phyloP scores from a whole-genome alignment of 2,329 filamentous ascomycete species.

The Calonectria montana region DNA sequence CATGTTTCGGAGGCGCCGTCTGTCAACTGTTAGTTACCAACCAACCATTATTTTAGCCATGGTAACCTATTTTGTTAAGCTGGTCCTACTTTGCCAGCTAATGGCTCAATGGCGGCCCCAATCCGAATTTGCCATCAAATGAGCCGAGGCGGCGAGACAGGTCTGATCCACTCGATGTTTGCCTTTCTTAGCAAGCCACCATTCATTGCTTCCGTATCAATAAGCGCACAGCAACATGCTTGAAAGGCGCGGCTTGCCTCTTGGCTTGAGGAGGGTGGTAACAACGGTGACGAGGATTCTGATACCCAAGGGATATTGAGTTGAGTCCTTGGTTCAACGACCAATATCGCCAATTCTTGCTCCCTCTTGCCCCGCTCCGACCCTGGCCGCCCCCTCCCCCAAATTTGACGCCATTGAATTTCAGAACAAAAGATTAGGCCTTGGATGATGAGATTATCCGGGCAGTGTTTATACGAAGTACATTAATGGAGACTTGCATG shows the following conservation, averaged over 20 bases:
- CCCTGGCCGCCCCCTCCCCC: constrained; percentile 12
- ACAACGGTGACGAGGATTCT: constrained; percentile 14
- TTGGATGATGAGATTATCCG: constrained; percentile 30
- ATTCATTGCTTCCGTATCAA: not conserved
- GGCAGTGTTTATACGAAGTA: constrained; percentile 11
- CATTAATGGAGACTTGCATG: not conserved
- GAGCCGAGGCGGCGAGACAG: constrained; percentile 21
- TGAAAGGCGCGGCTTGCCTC: not conserved
- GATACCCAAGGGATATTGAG: constrained; percentile 6
- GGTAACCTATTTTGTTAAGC: constrained; percentile 1
- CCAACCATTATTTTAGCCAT: not conserved
- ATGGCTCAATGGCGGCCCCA: not conserved
- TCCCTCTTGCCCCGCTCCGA: constrained; percentile 13
- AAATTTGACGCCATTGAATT: constrained; percentile 21
- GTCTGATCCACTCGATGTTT: constrained; percentile 37
- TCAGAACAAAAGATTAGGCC: constrained; percentile 21
- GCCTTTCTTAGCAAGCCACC: constrained; percentile 35
- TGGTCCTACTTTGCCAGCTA: not conserved
- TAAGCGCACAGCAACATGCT: constrained; percentile 6
- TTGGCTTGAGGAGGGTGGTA: not conserved
- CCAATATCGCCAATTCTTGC: constrained; percentile 19
- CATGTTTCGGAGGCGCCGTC: not conserved
- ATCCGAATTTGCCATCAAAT: constrained; percentile 22
- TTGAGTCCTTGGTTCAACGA: constrained; percentile 33
- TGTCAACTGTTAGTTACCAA: not conserved